Evolutionary conservation across 352 stramenopile species (phyloP), one percentile per base, ranked within the genome.

Genomic region (Pythium grandisporangium): DNA sequence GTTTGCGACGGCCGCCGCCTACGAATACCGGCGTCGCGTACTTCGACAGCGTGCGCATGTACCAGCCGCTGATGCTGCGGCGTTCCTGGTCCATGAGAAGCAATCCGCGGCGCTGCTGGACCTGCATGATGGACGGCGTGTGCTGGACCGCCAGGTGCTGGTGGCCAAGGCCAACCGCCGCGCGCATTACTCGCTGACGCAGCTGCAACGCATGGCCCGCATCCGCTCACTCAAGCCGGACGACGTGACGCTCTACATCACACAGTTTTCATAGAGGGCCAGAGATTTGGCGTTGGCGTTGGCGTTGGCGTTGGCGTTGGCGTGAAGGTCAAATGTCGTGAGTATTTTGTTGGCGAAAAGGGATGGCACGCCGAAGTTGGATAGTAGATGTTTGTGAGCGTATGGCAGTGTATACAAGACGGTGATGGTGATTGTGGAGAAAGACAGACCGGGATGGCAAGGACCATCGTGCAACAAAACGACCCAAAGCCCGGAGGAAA

Each of bases 201-300:
- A 91, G 47, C 58, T 91, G 7, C 64, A 79, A 30, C 58, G 70
- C 43, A 88, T 91, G 63, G 72, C 74, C 0, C 63, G 83, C 55
- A 75, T 91, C 55, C 61, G 66, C 32, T 75, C 70, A 11, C 81
- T 79, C 48, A 91, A 89, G 26, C 75, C 72, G 32, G 72, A 89
- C 52, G 78, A 89, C 50, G 81, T 91, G 43, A 84, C 75, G 29
- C 58, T 91, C 20, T 69, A 78, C 36, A 60, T 87, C 49, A 70
- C 72, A 45, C 63, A 63, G 29, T 84, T 84, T 25, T 39, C 26
- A 4, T 57, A 37, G 24, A 29, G 8, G 37, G 11, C n/a, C n/a
- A n/a, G n/a, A n/a, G n/a, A n/a, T n/a, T n/a, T n/a, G n/a, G n/a
- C n/a, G n/a, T n/a, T n/a, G n/a, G n/a, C n/a, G n/a, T n/a, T n/a